phyloP scores from a whole-genome alignment of 495 filamentous ascomycete genomes.

The Xylaria flabelliformis region DNA sequence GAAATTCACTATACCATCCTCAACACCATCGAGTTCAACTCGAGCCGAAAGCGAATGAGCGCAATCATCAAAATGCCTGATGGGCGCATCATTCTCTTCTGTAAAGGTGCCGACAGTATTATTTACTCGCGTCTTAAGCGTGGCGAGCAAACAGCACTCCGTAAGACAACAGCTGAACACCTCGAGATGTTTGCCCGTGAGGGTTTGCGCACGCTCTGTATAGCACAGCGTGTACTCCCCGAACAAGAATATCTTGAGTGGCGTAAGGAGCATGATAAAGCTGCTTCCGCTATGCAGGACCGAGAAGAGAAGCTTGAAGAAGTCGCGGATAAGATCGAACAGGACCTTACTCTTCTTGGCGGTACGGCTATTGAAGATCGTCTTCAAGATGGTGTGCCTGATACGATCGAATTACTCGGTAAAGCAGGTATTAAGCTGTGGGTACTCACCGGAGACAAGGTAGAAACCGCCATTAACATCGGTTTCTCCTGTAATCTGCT shows the following conservation, averaged over 20 bases:
- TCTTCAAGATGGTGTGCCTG: conserved; percentile 95
- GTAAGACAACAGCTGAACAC: conserved; percentile 86
- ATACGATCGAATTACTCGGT: conserved; percentile 91
- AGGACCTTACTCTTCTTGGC: conserved; percentile 85
- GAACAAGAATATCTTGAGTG: conserved; percentile 89
- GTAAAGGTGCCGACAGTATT: conserved; percentile 97
- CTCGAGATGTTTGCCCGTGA: conserved; percentile 96
- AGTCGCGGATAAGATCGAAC: conserved; percentile 89
- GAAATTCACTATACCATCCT: conserved; percentile 85
- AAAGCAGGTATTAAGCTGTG: conserved; percentile 99
- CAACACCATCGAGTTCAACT: conserved; percentile 98
- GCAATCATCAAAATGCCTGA: conserved; percentile 96
- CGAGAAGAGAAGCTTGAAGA: conserved; percentile 94
- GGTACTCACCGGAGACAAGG: conserved; percentile 98
- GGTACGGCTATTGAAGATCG: conserved; percentile 98
- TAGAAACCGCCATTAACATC: conserved; percentile 99
- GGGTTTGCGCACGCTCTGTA: conserved; percentile 92
- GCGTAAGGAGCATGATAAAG: conserved; percentile 86
- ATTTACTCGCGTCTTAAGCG: conserved; percentile 91
- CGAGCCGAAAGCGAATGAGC: conserved; percentile 96
- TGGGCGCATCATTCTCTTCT: conserved; percentile 89
- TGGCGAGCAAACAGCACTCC: conserved; percentile 85
- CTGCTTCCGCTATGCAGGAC: conserved; percentile 80
- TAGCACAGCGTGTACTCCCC: conserved; percentile 81
- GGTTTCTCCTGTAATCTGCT: conserved; percentile 98